Percentiles rank a stretch among this genome's conserved stretches.
phyloP scores from a whole-genome alignment of 768 basidiomycete species.

The Serpula lacrymans region DNA sequence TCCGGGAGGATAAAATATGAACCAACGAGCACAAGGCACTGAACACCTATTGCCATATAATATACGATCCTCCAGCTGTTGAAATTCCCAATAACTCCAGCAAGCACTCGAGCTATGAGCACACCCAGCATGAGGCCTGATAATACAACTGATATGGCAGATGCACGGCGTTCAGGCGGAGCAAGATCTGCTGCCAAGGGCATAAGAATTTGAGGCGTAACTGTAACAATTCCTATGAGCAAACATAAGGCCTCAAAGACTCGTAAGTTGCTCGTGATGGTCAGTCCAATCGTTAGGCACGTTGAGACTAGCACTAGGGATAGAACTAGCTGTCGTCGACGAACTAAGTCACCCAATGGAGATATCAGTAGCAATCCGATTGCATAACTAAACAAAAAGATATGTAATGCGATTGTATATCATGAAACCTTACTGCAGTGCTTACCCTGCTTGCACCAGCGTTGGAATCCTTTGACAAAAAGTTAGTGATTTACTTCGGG shows the following conservation, averaged over 20 bases:
- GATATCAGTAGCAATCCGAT: constrained; percentile 70
- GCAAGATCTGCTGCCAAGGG: constrained; percentile 81
- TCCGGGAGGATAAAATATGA: constrained; percentile 74
- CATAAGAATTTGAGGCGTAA: constrained; percentile 73
- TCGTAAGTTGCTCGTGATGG: constrained; percentile 53
- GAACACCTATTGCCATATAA: constrained; percentile 73
- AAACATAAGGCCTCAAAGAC: constrained; percentile 69
- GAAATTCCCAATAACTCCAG: constrained; percentile 74
- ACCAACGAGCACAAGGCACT: constrained; percentile 52
- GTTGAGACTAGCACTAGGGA: constrained; percentile 50
- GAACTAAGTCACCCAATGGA: constrained; percentile 81
- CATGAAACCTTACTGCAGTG: not conserved
- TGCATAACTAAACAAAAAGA: constrained; percentile 50
- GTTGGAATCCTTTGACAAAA: constrained; percentile 51
- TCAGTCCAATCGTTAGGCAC: constrained; percentile 66
- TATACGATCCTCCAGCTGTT: constrained; percentile 72
- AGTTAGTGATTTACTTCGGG: constrained; percentile 9
- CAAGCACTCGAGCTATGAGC: constrained; percentile 69
- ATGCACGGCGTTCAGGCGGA: constrained; percentile 64
- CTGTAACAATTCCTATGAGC: constrained; percentile 67
- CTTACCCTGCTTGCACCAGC: constrained; percentile 64
- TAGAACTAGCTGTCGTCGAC: constrained; percentile 68
- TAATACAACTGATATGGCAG: constrained; percentile 72
- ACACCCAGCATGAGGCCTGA: constrained; percentile 69
- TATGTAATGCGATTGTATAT: not conserved